These are phyloP conservation scores for Didymella arachidicola DNA, from an alignment of 2,329 filamentous ascomycete species.

Conservation along the genomic window DNA sequence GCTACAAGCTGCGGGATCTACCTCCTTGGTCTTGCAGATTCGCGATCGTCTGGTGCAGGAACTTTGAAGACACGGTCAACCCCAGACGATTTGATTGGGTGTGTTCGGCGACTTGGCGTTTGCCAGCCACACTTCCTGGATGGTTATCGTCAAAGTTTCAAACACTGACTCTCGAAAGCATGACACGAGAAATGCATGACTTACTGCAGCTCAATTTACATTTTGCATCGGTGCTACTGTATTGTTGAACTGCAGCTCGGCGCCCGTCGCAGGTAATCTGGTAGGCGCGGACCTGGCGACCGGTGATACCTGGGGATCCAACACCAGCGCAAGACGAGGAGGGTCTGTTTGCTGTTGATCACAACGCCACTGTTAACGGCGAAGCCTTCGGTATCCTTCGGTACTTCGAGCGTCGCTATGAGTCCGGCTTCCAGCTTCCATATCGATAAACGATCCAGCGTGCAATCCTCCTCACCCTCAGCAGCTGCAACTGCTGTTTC, in stretches of 20 bases:
- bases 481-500: neutral
- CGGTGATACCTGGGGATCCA: neutral
- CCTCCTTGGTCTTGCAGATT: neutral
- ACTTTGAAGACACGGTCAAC: neutral
- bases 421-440: neutral
- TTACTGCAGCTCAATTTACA: neutral
- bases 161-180: slow-evolving; percentile 7
- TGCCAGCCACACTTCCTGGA: neutral
- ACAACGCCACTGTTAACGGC: neutral
- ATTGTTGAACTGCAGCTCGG: neutral
- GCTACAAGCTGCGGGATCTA: slow-evolving; percentile 5
- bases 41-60: neutral
- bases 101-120: neutral
- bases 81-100: slow-evolving; percentile 7
- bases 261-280: neutral
- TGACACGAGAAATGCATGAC: neutral
- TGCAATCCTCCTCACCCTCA: neutral
- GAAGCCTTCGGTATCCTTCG: neutral
- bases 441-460: neutral
- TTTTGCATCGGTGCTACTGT: neutral
- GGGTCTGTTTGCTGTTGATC: neutral
- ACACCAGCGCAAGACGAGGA: neutral
- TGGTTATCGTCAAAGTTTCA: neutral
- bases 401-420: neutral
- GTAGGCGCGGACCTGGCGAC: neutral